A percentile compares a stretch with the other conserved stretches of the same genome.
These are phyloP conservation scores for Fusarium bactridioides DNA, from an alignment of 2,329 filamentous ascomycete genomes.

Conservation along the genomic window DNA sequence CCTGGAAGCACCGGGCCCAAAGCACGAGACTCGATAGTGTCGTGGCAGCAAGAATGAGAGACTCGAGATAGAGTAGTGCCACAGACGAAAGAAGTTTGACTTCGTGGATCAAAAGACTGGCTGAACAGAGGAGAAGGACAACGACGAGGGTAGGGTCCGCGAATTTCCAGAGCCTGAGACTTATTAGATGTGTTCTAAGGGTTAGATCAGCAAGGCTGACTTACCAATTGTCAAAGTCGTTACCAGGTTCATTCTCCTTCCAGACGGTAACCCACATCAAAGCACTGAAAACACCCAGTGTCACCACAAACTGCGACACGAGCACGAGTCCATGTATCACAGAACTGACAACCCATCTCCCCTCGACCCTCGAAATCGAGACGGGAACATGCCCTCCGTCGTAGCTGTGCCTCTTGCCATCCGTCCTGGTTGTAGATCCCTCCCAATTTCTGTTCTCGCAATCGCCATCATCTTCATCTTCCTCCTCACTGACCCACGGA, in stretches of 20 bases:
- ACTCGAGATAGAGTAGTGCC: constrained; percentile 41
- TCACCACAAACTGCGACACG: constrained; percentile 37
- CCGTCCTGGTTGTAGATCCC: not conserved
- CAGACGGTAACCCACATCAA: constrained; percentile 41
- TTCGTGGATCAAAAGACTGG: constrained; percentile 40
- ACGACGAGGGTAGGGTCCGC: constrained; percentile 28
- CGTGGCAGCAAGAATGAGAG: constrained; percentile 35
- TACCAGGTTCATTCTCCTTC: constrained; percentile 33
- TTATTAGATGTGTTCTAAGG: not conserved
- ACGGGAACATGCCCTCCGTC: constrained; percentile 1
- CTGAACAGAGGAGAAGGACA: constrained; percentile 35
- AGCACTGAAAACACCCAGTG: constrained; percentile 39
- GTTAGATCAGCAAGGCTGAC: not conserved
- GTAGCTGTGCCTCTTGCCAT: constrained; percentile 1
- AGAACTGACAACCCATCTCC: constrained; percentile 24
- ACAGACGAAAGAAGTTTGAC: constrained; percentile 38
- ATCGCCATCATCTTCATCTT: constrained; percentile 27
- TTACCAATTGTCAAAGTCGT: constrained; percentile 40
- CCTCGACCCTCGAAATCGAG: constrained; percentile 5
- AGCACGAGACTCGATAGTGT: constrained; percentile 30
- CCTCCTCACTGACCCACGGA: constrained; percentile 32
- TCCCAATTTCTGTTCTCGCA: constrained; percentile 24
- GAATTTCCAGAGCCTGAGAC: constrained; percentile 40
- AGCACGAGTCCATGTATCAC: constrained; percentile 42
- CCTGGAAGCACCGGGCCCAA: constrained; percentile 36